Percentiles rank a stretch among this genome's conserved stretches.
phyloP scores from a whole-genome alignment of 2,329 filamentous ascomycete species.

The Calonectria montana region DNA sequence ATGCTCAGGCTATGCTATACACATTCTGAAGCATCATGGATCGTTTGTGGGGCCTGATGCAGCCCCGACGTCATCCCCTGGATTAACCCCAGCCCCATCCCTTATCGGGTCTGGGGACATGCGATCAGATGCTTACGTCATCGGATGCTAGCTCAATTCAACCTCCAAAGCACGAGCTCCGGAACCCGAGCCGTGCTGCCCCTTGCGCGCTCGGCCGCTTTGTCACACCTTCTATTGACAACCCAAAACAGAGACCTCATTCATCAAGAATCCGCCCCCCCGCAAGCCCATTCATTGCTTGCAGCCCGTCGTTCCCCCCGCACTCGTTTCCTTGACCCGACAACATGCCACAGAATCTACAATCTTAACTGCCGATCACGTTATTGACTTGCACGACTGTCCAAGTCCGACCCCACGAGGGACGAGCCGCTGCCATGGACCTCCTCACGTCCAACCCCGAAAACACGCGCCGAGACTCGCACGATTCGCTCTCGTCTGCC shows the following conservation, averaged over 20 bases:
- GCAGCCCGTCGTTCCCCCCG: conserved; percentile 23
- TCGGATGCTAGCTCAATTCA: conserved; percentile 31
- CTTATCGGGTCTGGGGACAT: neutral
- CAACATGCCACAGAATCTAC: conserved; percentile 36
- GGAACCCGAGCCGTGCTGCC: neutral
- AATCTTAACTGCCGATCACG: conserved; percentile 12
- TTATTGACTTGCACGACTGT: conserved; percentile 16
- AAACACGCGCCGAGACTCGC: conserved; percentile 50
- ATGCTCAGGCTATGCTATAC: neutral
- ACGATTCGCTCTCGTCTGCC: conserved; percentile 77
- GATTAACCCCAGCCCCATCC: neutral
- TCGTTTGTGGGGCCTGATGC: neutral
- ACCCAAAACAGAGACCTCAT: conserved; percentile 34
- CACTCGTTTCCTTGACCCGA: conserved; percentile 21
- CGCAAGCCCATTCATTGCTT: neutral
- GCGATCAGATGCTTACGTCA: conserved; percentile 38
- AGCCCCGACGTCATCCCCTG: neutral
- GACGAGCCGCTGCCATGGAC: conserved; percentile 26
- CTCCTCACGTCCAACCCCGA: conserved; percentile 31
- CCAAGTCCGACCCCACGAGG: neutral
- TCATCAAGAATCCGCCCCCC: conserved; percentile 9
- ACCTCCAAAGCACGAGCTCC: conserved; percentile 32
- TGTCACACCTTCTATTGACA: conserved; percentile 34
- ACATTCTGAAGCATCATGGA: neutral
- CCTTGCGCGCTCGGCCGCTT: conserved; percentile 6